These are phyloP conservation scores for Lepiota venenata DNA, from an alignment of 768 basidiomycete species.

Conservation along the genomic window DNA sequence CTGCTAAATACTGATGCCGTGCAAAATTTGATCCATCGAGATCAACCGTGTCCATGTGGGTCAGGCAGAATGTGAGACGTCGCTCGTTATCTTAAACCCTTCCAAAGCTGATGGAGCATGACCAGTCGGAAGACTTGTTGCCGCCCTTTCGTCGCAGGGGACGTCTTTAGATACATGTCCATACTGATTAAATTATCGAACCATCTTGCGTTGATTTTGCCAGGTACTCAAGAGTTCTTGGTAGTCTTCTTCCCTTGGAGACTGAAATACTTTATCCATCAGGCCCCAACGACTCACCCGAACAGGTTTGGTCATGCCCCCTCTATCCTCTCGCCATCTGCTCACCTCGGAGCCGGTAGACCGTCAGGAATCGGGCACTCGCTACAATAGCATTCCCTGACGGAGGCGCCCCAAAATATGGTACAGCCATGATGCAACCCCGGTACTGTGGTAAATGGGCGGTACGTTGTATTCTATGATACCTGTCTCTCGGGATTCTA, in stretches of 20 bases:
- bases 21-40: slow-evolving; percentile 67
- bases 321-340: no score
- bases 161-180: slow-evolving; percentile 75
- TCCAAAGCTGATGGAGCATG: slow-evolving; percentile 5
- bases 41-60: slow-evolving; percentile 72
- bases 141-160: slow-evolving; percentile 47
- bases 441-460: slow-evolving; percentile 84
- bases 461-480: slow-evolving; percentile 36
- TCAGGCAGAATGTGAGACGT: slow-evolving; percentile 49
- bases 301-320: slow-evolving; percentile 45
- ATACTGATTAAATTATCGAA: slow-evolving; percentile 88
- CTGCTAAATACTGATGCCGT: slow-evolving; percentile 64
- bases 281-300: slow-evolving; percentile 68
- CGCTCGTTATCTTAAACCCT: background rate
- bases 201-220: slow-evolving; percentile 83
- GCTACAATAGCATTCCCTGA: slow-evolving; percentile 62
- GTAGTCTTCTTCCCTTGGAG: background rate
- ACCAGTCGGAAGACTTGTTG: slow-evolving; percentile 42
- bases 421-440: slow-evolving; percentile 57
- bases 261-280: background rate
- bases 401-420: slow-evolving; percentile 53
- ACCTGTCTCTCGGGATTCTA: background rate
- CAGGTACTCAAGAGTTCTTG: slow-evolving; percentile 42
- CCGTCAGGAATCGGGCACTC: slow-evolving; percentile 55
- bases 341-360: slow-evolving; percentile 23